phyloP scores from a whole-genome alignment of 2,329 filamentous ascomycete genomes.

The Aspergillus neoniger region DNA sequence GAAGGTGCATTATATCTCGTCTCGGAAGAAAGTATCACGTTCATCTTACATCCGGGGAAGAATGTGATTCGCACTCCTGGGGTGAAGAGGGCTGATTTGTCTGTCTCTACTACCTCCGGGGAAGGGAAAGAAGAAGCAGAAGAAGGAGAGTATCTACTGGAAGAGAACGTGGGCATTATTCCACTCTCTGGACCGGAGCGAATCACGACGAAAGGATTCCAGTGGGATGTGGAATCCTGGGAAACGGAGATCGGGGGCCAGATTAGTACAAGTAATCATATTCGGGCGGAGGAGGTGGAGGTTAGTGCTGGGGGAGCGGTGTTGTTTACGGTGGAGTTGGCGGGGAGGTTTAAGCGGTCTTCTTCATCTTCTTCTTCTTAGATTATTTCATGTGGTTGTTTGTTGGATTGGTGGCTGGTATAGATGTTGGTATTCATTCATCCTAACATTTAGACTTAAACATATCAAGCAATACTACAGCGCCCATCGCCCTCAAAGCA shows the following conservation, averaged over 20 bases:
- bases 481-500: too few species aligned
- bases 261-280: constrained; percentile 80
- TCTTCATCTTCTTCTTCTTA: background rate
- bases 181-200: constrained; percentile 75
- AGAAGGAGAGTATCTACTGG: constrained; percentile 52
- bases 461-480: too few species aligned
- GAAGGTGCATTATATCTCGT: constrained; percentile 70
- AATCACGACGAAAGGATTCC: constrained; percentile 78
- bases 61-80: constrained; percentile 69
- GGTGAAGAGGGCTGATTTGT: constrained; percentile 20
- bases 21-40: constrained; percentile 77
- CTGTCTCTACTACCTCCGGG: background rate
- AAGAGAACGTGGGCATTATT: constrained; percentile 80
- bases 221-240: constrained; percentile 91
- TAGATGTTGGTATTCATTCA: background rate
- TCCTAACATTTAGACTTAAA: background rate
- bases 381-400: too few species aligned
- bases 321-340: constrained; percentile 73
- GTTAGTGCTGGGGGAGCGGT: constrained; percentile 66
- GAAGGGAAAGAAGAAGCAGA: background rate
- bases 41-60: constrained; percentile 69
- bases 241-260: constrained; percentile 71
- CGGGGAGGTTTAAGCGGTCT: constrained; percentile 37
- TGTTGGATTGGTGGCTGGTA: too few species aligned
- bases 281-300: constrained; percentile 61